Evolutionary conservation across 768 basidiomycete genomes (phyloP), one percentile per base, ranked within the genome.

Genomic region (Lactifluus pinguis): DNA sequence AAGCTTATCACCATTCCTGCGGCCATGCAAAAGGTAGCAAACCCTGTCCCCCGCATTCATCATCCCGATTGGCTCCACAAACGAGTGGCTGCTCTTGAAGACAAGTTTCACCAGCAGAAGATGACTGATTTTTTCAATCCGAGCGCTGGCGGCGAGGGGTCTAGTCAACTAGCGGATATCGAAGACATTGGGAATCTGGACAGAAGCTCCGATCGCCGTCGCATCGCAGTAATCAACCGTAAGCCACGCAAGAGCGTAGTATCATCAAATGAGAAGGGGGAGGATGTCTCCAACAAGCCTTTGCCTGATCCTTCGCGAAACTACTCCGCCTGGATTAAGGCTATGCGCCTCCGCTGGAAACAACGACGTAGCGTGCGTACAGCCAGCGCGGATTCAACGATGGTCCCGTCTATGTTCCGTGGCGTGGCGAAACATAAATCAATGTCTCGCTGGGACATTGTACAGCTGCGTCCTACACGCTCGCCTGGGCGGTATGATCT

Each of bases 1-100:
- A 99, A 99, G 68, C 77, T 99, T 57, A 98, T 99, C 74, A 99
- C 97, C 2, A 99, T 99, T 67, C 97, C 97, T 8, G 97, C 97
- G 7, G 97, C 97, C 0, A 89, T 98, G 82, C 97, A 99, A 71
- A 95, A 95, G 67, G 89, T 99, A 52, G 73, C 91, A 4, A 99
- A 99, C 70, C 97, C 97, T 5, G 97, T 98, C 5, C 91, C 95
- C 10, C 86, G 97, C 32, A 87, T 98, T 63, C 86, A 86, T 29
- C 97, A 99, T 74, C 97, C 97, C 0, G 97, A 99, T 70, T 98
- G 97, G 97, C 77, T 99, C 49, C 87, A 90, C 73, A 86, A 89
- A 49, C 81, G 97, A 49, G 92, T 98, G 11, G 88, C 87, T 14
- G 89, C 86, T 13, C 82, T 87, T 15, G 83, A 94, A 45, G 95